Evolutionary conservation across 768 basidiomycete species (phyloP).

Genomic region (Amanita inopinata): DNA sequence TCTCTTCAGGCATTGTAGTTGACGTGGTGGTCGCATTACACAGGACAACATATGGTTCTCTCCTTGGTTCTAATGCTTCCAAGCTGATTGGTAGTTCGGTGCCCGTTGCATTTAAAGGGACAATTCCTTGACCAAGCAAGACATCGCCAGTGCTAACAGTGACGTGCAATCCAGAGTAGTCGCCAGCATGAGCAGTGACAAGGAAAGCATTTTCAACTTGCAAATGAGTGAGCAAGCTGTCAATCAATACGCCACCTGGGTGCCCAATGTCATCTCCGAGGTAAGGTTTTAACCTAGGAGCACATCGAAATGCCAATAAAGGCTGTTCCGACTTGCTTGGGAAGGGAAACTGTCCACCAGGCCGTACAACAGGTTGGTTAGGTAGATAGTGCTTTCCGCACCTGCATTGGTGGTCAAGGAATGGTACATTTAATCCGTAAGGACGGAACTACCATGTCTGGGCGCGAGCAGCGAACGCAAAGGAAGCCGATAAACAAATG

Average conservation of each 20-base stretch:
- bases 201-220: background rate
- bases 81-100: background rate
- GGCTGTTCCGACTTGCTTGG: conserved; percentile 25
- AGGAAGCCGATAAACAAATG: too few species aligned
- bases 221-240: background rate
- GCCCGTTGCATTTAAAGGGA: background rate
- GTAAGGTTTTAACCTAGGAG: conserved; percentile 38
- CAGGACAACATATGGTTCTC: background rate
- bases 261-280: conserved; percentile 27
- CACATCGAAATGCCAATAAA: conserved; percentile 36
- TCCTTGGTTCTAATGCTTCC: background rate
- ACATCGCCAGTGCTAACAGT: background rate
- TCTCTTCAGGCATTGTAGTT: background rate
- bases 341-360: conserved; percentile 34
- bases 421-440: background rate
- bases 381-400: conserved; percentile 41
- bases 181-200: background rate
- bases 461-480: background rate
- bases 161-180: background rate
- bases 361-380: conserved; percentile 29
- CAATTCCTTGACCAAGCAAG: background rate
- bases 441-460: background rate
- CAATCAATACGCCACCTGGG: background rate
- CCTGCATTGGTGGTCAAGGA: conserved; percentile 19
- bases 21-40: background rate